Evolutionary conservation across 163 green algal genomes (phyloP).

Genomic region (Coccomyxa subellipsoidea): DNA sequence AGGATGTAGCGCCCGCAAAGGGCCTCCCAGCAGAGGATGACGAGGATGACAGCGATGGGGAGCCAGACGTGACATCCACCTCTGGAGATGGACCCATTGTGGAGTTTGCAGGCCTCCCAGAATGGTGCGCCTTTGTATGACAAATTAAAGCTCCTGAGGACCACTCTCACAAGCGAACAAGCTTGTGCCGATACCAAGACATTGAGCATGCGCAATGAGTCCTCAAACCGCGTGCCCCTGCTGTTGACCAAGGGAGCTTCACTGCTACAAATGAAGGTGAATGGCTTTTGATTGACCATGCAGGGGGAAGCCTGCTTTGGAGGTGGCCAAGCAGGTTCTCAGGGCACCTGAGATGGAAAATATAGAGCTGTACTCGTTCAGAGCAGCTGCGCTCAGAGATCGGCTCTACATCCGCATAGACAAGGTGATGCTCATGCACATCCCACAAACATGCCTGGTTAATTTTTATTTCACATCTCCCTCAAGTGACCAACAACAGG

Average conservation of each 20-base stretch:
- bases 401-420: conserved; percentile 48
- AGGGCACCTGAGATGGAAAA: conserved; percentile 9
- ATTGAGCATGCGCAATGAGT: background rate
- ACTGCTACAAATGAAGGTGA: background rate
- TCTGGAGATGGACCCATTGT: background rate
- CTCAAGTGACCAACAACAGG: background rate
- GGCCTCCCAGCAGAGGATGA: background rate
- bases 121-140: background rate
- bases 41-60: background rate
- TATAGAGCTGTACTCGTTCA: conserved; percentile 38
- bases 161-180: background rate
- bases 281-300: background rate
- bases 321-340: conserved; percentile 1
- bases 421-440: conserved; percentile 24
- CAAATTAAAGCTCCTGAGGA: no score
- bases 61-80: background rate
- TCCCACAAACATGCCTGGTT: background rate
- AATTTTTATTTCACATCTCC: background rate
- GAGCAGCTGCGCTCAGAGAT: conserved; percentile 19
- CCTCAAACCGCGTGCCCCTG: no score
- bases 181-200: background rate
- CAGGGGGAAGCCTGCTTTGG: conserved; percentile 5
- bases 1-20: background rate
- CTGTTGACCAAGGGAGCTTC: no score
- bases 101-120: background rate